These are phyloP conservation scores for Penicillium brevicompactum DNA, from an alignment of 2,329 filamentous ascomycete genomes.

Conservation along the genomic window DNA sequence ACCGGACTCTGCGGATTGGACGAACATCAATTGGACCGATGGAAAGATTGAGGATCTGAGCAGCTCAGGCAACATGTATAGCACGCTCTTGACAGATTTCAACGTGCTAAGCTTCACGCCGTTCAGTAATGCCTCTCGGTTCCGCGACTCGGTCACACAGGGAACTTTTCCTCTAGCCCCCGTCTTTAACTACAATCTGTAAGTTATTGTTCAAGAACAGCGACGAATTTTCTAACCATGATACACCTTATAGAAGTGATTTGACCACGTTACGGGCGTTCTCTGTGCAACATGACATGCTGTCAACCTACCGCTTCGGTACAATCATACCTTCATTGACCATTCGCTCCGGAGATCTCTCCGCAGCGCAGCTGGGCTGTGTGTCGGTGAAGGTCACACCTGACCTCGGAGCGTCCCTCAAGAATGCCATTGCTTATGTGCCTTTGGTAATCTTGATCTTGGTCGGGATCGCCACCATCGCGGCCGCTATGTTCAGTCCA, in stretches of 20 bases:
- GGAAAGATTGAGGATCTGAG: slow-evolving; percentile 78
- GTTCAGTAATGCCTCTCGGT: slow-evolving; percentile 59
- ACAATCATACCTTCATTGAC: slow-evolving; percentile 74
- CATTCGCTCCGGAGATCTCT: slow-evolving; percentile 72
- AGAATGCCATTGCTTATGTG: slow-evolving; percentile 71
- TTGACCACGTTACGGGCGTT: slow-evolving; percentile 67
- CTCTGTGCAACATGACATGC: slow-evolving; percentile 71
- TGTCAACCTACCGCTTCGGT: slow-evolving; percentile 81
- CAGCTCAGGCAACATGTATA: slow-evolving; percentile 60
- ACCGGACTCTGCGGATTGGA: slow-evolving; percentile 62
- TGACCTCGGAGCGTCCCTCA: slow-evolving; percentile 69
- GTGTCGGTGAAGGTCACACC: slow-evolving; percentile 82
- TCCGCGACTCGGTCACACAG: slow-evolving; percentile 66
- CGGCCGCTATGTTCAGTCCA: slow-evolving; percentile 84
- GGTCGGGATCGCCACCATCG: slow-evolving; percentile 78
- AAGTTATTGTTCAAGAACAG: slow-evolving; percentile 23
- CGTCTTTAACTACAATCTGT: slow-evolving; percentile 63
- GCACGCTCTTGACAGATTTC: slow-evolving; percentile 72
- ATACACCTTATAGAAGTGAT: slow-evolving; percentile 41
- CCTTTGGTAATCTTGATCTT: slow-evolving; percentile 77
- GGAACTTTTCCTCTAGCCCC: slow-evolving; percentile 74
- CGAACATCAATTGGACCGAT: slow-evolving; percentile 59
- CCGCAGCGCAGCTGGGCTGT: slow-evolving; percentile 70
- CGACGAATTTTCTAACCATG: slow-evolving; percentile 3
- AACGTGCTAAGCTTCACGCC: slow-evolving; percentile 78